Evolutionary conservation across 1,284 basidiomycete genomes (phyloP).

Genomic region (Heterobasidion parviporum): DNA sequence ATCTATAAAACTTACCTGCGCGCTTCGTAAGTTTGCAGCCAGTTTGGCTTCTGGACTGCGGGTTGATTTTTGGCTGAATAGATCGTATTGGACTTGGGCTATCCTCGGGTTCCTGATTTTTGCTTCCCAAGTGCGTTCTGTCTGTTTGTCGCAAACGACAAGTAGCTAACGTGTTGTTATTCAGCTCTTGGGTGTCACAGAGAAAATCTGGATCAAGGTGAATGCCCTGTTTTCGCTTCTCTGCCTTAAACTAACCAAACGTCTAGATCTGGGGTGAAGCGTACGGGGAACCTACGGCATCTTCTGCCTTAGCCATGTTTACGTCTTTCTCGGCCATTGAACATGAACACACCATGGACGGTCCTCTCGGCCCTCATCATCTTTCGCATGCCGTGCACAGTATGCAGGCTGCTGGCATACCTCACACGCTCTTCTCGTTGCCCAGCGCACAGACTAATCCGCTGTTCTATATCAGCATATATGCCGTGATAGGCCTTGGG

Average conservation of each 20-base stretch:
- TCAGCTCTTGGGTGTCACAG: conserved; percentile 37
- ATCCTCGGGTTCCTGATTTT: conserved; percentile 43
- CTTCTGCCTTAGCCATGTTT: conserved; percentile 16
- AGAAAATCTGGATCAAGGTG: conserved; percentile 73
- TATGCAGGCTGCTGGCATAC: conserved; percentile 1
- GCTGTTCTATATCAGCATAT: conserved; percentile 57
- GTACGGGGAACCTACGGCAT: conserved; percentile 25
- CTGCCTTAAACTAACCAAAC: background rate
- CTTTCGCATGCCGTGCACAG: conserved; percentile 20
- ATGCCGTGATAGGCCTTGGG: conserved; percentile 44
- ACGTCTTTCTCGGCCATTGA: conserved; percentile 22
- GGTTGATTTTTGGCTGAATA: conserved; percentile 17
- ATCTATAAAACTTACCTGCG: conserved; percentile 76
- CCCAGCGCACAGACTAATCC: conserved; percentile 46
- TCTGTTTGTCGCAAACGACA: background rate
- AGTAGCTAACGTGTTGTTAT: background rate
- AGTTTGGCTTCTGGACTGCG: background rate
- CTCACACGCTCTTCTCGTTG: conserved; percentile 14
- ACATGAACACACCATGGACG: conserved; percentile 28
- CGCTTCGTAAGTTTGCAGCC: conserved; percentile 40
- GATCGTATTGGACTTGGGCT: conserved; percentile 59
- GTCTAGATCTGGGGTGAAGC: conserved; percentile 54
- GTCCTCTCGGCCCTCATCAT: conserved; percentile 27
- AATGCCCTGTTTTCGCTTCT: conserved; percentile 11
- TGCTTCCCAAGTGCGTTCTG: conserved; percentile 29